Evolutionary conservation across 176 grass and related monocot species (phyloP).

Genomic region (Aegilops tauschii): DNA sequence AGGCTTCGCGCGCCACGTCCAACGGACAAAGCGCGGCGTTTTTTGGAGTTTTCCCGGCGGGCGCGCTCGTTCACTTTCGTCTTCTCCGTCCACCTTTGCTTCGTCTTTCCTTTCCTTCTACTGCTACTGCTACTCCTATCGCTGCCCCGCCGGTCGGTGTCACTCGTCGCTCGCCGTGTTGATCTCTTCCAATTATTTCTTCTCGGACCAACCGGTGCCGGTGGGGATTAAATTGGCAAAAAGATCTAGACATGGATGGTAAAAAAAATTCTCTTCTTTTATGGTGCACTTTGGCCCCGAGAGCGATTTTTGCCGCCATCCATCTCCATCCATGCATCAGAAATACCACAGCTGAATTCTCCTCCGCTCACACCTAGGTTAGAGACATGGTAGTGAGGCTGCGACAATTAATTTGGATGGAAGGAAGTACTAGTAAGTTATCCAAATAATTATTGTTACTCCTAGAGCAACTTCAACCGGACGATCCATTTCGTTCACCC

Average conservation of each 20-base stretch:
- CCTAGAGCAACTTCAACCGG: no score
- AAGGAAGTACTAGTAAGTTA: not conserved
- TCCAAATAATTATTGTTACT: not conserved
- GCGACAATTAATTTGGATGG: no score
- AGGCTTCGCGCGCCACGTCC: not conserved
- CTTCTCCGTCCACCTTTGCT: not conserved
- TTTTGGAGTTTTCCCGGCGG: not conserved
- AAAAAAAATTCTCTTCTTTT: no score
- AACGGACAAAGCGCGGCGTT: slow-evolving; percentile 9
- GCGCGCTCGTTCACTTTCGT: no score
- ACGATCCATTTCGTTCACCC: no score
- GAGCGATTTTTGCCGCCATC: not conserved
- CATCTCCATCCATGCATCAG: not conserved
- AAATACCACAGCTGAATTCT: not conserved
- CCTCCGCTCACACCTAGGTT: no score
- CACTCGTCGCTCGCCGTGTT: not conserved
- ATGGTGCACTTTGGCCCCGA: not conserved
- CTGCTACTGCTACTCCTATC: not conserved
- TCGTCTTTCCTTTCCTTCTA: not conserved
- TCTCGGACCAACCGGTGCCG: not conserved
- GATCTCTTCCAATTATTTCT: not conserved
- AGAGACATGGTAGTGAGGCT: no score
- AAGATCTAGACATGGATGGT: not conserved
- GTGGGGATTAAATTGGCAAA: not conserved
- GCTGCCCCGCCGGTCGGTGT: not conserved